phyloP scores from a whole-genome alignment of 1,284 basidiomycete species.

The Marasmius tenuissimus region DNA sequence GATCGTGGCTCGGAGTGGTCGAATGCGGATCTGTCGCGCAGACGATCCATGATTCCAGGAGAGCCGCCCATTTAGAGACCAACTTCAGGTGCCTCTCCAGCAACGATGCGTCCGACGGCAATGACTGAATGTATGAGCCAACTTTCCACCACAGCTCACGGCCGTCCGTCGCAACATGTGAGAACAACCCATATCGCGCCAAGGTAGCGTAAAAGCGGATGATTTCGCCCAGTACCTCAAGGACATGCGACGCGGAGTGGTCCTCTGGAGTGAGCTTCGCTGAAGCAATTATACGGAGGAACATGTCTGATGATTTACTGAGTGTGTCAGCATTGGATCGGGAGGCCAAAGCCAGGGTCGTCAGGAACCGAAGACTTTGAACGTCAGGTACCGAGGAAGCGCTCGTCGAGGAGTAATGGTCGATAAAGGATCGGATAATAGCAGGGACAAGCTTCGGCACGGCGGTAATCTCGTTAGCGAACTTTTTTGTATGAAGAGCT shows the following conservation, averaged over 20 bases:
- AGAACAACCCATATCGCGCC: slow-evolving; percentile 77
- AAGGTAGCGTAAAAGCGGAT: slow-evolving; percentile 69
- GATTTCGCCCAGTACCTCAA: slow-evolving; percentile 52
- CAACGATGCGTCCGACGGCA: not conserved
- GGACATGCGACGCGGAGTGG: slow-evolving; percentile 35
- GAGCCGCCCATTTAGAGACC: slow-evolving; percentile 46
- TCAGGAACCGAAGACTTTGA: slow-evolving; percentile 59
- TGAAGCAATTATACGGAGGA: slow-evolving; percentile 76
- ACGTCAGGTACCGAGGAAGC: slow-evolving; percentile 45
- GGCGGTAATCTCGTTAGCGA: slow-evolving; percentile 54
- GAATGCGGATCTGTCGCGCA: slow-evolving; percentile 89
- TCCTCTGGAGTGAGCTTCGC: slow-evolving; percentile 50
- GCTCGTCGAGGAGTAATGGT: slow-evolving; percentile 45
- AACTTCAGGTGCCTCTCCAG: slow-evolving; percentile 21
- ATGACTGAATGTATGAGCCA: slow-evolving; percentile 3
- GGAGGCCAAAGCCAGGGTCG: slow-evolving; percentile 61
- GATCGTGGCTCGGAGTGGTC: slow-evolving; percentile 83
- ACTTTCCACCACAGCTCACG: slow-evolving; percentile 12
- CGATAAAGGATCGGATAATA: slow-evolving; percentile 56
- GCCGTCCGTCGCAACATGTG: slow-evolving; percentile 48
- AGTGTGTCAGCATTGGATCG: slow-evolving; percentile 66
- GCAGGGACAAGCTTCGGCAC: slow-evolving; percentile 56
- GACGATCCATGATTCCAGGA: slow-evolving; percentile 74
- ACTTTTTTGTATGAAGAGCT: slow-evolving; percentile 52
- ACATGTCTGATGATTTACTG: slow-evolving; percentile 55